Evolutionary conservation across 2,329 filamentous ascomycete genomes (phyloP), one percentile per base, ranked within the genome.

Genomic region (Aspergillus phoenicis): DNA sequence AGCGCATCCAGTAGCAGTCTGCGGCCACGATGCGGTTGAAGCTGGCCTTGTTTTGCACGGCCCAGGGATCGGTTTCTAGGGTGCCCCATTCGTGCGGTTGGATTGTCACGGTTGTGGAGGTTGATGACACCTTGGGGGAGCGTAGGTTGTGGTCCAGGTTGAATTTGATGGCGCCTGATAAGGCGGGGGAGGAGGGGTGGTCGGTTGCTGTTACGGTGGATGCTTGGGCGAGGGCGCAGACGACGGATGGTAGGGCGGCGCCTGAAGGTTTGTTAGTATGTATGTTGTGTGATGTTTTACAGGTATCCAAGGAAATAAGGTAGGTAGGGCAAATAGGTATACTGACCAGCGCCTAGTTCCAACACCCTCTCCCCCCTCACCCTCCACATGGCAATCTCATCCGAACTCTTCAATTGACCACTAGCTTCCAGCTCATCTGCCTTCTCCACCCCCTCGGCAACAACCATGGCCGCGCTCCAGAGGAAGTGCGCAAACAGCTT

Each of bases 1-100:
- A 73, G 0, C 75, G 76, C 81, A 87, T 85, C 85, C 85, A 88
- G 61, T 84, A 80, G 73, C 85, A 87, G 67, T 88, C 86, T 55
- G 85, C 85, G 1, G 84, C 83, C 10, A 88, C 77, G 54, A 88
- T 82, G 20, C 83, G 81, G 1, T 80, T 82, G 68, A 82, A 88
- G 5, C 65, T 60, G 8, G 76, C 75, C 11, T 75, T 75, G 59
- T 76, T 64, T 4, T 64, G 53, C 2, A 62, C 52, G 1, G 77
- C 68, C 62, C 85, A 85, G 3, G 72, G 45, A 15, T 73, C 68
- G 10, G 77, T 74, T 1, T 68, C 64, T 2, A 82, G 67, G 1
- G 78, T 75, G 24, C 84, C 84, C 85, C 85, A 87, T 72, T 78
- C 73, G 60, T 87, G 85, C 5, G 83, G 81, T 48, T 83, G 66